These are phyloP conservation scores for Liriodendron chinense DNA, from an alignment of 164 flowering plant species.

Conservation along the genomic window DNA sequence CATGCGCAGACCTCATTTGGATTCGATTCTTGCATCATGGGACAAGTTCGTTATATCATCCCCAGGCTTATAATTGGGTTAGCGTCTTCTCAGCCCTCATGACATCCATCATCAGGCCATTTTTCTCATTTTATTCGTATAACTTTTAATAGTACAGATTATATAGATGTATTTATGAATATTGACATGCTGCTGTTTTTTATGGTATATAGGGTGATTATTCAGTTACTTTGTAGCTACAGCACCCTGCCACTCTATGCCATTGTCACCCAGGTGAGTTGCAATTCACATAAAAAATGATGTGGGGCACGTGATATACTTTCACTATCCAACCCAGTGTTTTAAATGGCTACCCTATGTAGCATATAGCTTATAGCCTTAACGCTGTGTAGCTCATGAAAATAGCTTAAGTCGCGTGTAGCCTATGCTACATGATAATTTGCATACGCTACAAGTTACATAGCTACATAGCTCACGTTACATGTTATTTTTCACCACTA, in stretches of 20 bases:
- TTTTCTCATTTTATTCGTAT: background rate
- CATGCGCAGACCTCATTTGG: constrained; percentile 31
- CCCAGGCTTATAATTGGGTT: constrained; percentile 72
- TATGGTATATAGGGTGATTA: constrained; percentile 31
- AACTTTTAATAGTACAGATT: background rate
- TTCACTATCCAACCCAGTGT: no score
- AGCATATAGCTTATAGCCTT: no score
- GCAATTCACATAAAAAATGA: background rate
- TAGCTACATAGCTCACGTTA: no score
- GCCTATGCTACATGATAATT: no score
- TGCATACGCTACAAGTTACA: no score
- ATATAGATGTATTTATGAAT: background rate
- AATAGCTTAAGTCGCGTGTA: no score
- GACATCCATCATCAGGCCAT: background rate
- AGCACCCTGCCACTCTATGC: constrained; percentile 52
- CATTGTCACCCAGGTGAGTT: constrained; percentile 58
- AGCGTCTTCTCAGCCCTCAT: constrained; percentile 6
- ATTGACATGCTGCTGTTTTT: constrained; percentile 5
- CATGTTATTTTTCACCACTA: no score
- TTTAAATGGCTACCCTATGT: no score
- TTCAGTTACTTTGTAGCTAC: constrained; percentile 38
- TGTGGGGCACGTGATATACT: no score
- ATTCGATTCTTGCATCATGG: constrained; percentile 70
- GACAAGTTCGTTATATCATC: constrained; percentile 41
- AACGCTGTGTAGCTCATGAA: no score